A percentile compares a stretch with the other conserved stretches of the same genome.
Evolutionary conservation across 805 yeast species (phyloP).

Genomic region (Suhomyces pyralidae): DNA sequence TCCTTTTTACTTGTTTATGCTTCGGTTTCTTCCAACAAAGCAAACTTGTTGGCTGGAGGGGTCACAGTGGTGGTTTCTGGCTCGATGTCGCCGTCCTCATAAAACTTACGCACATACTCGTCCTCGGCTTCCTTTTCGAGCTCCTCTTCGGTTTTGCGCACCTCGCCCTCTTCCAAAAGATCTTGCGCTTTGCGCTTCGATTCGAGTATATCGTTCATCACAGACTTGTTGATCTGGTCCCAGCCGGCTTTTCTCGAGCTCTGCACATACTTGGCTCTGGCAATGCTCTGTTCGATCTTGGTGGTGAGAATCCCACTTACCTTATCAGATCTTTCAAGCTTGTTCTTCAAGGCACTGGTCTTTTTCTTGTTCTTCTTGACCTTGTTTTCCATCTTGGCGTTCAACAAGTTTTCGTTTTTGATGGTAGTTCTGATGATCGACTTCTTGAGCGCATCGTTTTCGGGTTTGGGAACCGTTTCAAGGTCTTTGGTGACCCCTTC

Average conservation of each 20-base stretch:
- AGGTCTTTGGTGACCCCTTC: conserved; percentile 48
- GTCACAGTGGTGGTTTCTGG: conserved; percentile 2
- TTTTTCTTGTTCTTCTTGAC: conserved; percentile 31
- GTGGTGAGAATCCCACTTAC: conserved; percentile 54
- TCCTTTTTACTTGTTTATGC: conserved; percentile 14
- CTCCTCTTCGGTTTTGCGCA: conserved; percentile 7
- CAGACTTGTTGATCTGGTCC: conserved; percentile 60
- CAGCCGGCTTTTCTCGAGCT: conserved; percentile 65
- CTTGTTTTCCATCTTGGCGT: conserved; percentile 49
- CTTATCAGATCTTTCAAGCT: conserved; percentile 48
- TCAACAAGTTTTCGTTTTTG: conserved; percentile 61
- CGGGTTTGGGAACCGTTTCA: conserved; percentile 53
- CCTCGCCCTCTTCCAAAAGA: not conserved
- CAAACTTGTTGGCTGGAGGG: conserved; percentile 26
- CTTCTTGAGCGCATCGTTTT: conserved; percentile 56
- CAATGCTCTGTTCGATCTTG: conserved; percentile 63
- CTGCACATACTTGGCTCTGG: conserved; percentile 61
- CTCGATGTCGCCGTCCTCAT: conserved; percentile 11
- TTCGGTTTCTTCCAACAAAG: conserved; percentile 38
- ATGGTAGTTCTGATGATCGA: conserved; percentile 65
- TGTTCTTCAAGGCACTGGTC: conserved; percentile 28
- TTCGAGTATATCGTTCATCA: conserved; percentile 13
- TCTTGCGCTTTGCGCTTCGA: conserved; percentile 3
- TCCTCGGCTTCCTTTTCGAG: conserved; percentile 36
- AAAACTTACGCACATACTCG: conserved; percentile 32